phyloP scores from a whole-genome alignment of 1,139 yeast genomes.

The Yamadazyma taylorii region DNA sequence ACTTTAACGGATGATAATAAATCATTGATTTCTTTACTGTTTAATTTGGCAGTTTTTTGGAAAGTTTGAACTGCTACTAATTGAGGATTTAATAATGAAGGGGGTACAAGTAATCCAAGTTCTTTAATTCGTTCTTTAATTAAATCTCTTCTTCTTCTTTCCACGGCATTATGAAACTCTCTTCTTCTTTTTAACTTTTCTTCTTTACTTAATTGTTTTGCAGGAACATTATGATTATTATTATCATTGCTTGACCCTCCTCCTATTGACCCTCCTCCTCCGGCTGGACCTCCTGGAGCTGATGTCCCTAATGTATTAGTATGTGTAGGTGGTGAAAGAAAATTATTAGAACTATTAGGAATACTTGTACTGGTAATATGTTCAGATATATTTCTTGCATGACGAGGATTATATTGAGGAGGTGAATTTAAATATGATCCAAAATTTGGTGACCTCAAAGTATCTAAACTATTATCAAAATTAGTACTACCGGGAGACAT shows the following conservation, averaged over 20 bases:
- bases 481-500: slow-evolving; percentile 22
- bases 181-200: slow-evolving; percentile 68
- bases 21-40: slow-evolving; percentile 37
- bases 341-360: slow-evolving; percentile 21
- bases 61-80: slow-evolving; percentile 48
- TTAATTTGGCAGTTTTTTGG: slow-evolving; percentile 35
- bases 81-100: slow-evolving; percentile 57
- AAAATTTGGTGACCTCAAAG: slow-evolving; percentile 30
- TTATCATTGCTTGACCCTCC: slow-evolving; percentile 9
- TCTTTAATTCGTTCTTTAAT: slow-evolving; percentile 77
- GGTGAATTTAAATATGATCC: slow-evolving; percentile 39
- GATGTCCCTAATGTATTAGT: slow-evolving; percentile 25
- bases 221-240: slow-evolving; percentile 20
- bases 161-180: slow-evolving; percentile 81
- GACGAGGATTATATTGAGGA: slow-evolving; percentile 23
- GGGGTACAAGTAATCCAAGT: slow-evolving; percentile 69
- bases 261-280: too few relatives aligned
- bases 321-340: slow-evolving; percentile 28
- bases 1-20: slow-evolving; percentile 42
- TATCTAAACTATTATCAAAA: slow-evolving; percentile 27
- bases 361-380: slow-evolving; percentile 24
- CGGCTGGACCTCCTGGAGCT: slow-evolving; percentile 22
- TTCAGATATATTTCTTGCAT: slow-evolving; percentile 9
- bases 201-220: slow-evolving; percentile 60
- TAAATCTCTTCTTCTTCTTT: slow-evolving; percentile 73